A percentile compares a stretch with the other conserved stretches of the same genome.
Conservation (phyloP, 2,329 filamentous ascomycete genomes). For the Phaeophleospora eucalypticola region DNA sequence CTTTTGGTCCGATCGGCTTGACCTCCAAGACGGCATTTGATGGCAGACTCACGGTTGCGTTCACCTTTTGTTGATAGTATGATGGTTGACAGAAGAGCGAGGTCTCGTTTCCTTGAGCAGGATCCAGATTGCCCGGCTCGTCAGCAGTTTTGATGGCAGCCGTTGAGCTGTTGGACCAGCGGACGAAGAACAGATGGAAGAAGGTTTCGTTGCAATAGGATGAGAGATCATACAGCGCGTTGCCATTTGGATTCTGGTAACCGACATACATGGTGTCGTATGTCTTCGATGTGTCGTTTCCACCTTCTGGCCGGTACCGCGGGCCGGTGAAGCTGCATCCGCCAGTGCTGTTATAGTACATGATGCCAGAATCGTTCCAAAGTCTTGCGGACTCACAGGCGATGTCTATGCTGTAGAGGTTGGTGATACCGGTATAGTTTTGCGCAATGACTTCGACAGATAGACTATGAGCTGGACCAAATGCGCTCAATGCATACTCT, state of each 20-base stretch:
- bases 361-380: constrained; percentile 2
- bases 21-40: constrained; percentile 19
- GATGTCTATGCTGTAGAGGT: constrained; percentile 33
- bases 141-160: not conserved
- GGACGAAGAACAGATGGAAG: constrained; percentile 40
- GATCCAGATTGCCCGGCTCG: not conserved
- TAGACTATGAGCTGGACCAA: constrained; percentile 25
- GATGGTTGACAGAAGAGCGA: constrained; percentile 42
- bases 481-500: constrained; percentile 44
- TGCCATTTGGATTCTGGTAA: constrained; percentile 35
- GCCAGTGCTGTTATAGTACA: constrained; percentile 20
- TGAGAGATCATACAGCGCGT: constrained; percentile 32
- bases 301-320: constrained; percentile 36
- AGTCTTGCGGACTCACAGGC: constrained; percentile 28
- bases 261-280: constrained; percentile 42
- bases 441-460: not conserved
- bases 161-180: constrained; percentile 24
- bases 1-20: constrained; percentile 21
- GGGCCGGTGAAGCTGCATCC: constrained; percentile 25
- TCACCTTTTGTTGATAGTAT: constrained; percentile 47
- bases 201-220: constrained; percentile 30
- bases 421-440: constrained; percentile 23
- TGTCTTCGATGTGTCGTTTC: constrained; percentile 24
- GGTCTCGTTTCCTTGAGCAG: constrained; percentile 22
- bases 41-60: constrained; percentile 37